A percentile compares a stretch with the other conserved stretches of the same genome.
Conservation (phyloP, 2,329 filamentous ascomycete species). For the Trichoderma endophyticum region DNA sequence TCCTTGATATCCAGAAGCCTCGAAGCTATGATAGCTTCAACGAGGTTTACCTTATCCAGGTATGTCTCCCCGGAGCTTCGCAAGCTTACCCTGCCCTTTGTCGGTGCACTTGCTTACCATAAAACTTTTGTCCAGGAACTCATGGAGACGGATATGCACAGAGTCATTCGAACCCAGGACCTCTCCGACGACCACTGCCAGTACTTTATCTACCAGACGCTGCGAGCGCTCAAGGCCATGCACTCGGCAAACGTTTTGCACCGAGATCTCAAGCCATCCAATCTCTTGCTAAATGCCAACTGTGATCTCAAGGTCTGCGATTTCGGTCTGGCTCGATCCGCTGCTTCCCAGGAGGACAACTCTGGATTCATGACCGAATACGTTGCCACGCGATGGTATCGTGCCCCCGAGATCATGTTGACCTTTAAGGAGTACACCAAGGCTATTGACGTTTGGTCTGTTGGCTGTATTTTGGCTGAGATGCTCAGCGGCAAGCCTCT, state of each 20-base stretch:
- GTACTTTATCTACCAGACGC: slow-evolving; percentile 99
- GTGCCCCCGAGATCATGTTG: slow-evolving; percentile 98
- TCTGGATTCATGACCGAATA: slow-evolving; percentile 99
- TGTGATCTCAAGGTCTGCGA: slow-evolving; percentile 99
- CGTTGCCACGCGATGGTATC: slow-evolving; percentile 97
- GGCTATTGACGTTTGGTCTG: slow-evolving; percentile 98
- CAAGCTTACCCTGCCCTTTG: not conserved
- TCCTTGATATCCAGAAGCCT: slow-evolving; percentile 97
- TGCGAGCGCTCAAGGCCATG: slow-evolving; percentile 97
- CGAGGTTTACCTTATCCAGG: slow-evolving; percentile 98
- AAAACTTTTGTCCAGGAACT: slow-evolving; percentile 63
- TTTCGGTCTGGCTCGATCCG: slow-evolving; percentile 92
- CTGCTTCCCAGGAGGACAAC: slow-evolving; percentile 96
- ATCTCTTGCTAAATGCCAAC: slow-evolving; percentile 94
- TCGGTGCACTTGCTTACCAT: not conserved
- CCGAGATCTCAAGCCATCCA: slow-evolving; percentile 95
- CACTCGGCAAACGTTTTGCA: slow-evolving; percentile 98
- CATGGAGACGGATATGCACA: slow-evolving; percentile 99
- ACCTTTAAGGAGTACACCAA: slow-evolving; percentile 99
- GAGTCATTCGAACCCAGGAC: slow-evolving; percentile 97
- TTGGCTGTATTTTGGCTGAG: slow-evolving; percentile 95
- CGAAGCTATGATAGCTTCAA: slow-evolving; percentile 94
- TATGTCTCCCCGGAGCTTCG: slow-evolving; percentile 41
- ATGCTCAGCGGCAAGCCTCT: slow-evolving; percentile 98
- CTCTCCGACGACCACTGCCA: slow-evolving; percentile 99